Evolutionary conservation across 257 asterid genomes (phyloP), one percentile per base, ranked within the genome.

Genomic region (Ophiorrhiza pumila): DNA sequence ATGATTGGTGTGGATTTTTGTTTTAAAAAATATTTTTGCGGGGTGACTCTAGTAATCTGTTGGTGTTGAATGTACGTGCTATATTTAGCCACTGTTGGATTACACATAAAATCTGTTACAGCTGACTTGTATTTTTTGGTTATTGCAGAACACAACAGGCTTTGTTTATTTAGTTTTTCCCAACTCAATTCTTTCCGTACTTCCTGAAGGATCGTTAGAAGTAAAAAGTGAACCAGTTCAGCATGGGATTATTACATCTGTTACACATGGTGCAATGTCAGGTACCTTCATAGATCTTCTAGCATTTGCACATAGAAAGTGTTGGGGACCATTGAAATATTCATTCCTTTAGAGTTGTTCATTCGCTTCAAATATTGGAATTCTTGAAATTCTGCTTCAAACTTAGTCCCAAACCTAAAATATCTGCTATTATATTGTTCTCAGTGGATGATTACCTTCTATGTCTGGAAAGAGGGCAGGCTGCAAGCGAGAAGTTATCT

Each of bases 141-240:
- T n/a, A 45, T 82, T 82, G 80, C 96, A 94, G 99, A 84, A 74
- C 80, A 82, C 85, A 96, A 91, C 86, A 83, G 97, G 93, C 2
- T 85, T 78, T 73, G 96, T 87, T 27, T 80, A 87, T 80, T 71
- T 91, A 52, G 95, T 87, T 58, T 94, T 94, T 76, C 97, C 97
- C 10, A 81, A 91, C 88, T 78, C 92, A 1, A 73, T 79, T 72
- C 84, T 72, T 45, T 90, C 95, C 25, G 86, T 88, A 62, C 82
- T 85, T 65, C 80, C 91, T 27, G 83, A 91, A 81, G 96, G 80
- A 81, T 75, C 87, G 31, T 10, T 59, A 32, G 57, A 71, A 52
- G 77, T 64, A 56, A 82, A 63, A 72, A 83, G 69, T 73, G 88
- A 86, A 80, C 71, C 86, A 22, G 50, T 47, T 49, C 89, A 73